These are phyloP conservation scores for Blastomyces parvus DNA, from an alignment of 2,329 filamentous ascomycete species.

Conservation along the genomic window DNA sequence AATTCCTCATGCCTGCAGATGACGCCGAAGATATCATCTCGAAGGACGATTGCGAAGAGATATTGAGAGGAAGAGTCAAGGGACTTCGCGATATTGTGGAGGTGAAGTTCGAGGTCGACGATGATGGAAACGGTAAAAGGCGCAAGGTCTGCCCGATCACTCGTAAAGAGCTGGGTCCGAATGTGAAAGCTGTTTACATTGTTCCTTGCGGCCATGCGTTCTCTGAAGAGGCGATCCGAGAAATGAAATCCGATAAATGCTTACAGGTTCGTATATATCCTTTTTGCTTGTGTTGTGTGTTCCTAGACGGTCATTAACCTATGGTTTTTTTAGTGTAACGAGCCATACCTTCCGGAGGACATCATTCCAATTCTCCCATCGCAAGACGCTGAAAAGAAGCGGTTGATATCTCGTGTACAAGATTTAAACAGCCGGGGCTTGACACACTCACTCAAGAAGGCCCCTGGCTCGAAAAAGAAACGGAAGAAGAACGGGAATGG, in stretches of 20 bases:
- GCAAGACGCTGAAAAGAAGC: slow-evolving; percentile 58
- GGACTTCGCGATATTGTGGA: slow-evolving; percentile 79
- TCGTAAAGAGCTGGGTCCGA: slow-evolving; percentile 71
- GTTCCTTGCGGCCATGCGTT: slow-evolving; percentile 96
- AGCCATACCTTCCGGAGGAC: slow-evolving; percentile 61
- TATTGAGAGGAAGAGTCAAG: slow-evolving; percentile 57
- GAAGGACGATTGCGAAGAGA: slow-evolving; percentile 52
- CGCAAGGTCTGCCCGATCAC: slow-evolving; percentile 80
- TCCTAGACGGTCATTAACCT: background rate
- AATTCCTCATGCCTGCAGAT: slow-evolving; percentile 51
- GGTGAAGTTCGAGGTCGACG: slow-evolving; percentile 60
- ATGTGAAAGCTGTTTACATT: slow-evolving; percentile 72
- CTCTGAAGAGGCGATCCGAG: slow-evolving; percentile 72
- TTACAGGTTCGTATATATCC: slow-evolving; percentile 38
- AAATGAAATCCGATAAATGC: slow-evolving; percentile 59
- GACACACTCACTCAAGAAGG: slow-evolving; percentile 83
- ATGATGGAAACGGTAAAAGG: slow-evolving; percentile 34
- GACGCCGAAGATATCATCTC: slow-evolving; percentile 44
- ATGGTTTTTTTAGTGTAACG: slow-evolving; percentile 53
- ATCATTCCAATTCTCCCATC: slow-evolving; percentile 73
- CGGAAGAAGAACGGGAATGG: slow-evolving; percentile 60
- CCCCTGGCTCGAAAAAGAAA: slow-evolving; percentile 47
- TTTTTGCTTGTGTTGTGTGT: background rate
- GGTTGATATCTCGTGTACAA: slow-evolving; percentile 55
- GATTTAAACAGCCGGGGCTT: slow-evolving; percentile 63